Conservation (phyloP, 495 filamentous ascomycete genomes). For the Lichina pygmaea region DNA sequence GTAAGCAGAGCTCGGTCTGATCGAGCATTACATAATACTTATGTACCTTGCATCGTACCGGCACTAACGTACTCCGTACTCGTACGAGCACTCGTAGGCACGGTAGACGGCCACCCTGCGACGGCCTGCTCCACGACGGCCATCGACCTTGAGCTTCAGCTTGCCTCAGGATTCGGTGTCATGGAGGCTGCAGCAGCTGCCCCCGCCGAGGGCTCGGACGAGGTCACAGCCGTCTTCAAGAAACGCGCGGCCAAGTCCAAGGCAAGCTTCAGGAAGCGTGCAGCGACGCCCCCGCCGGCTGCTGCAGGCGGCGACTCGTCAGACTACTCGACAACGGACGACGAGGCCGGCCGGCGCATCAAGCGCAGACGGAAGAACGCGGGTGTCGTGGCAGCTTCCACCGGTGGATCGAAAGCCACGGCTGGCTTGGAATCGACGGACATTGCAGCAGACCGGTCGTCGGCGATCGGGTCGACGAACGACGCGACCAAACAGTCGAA, state of each 20-base stretch:
- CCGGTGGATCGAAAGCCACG: conserved; percentile 14
- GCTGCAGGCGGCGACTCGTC: conserved; percentile 20
- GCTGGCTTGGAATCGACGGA: conserved; percentile 22
- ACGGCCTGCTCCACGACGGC: too few relatives aligned
- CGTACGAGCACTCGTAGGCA: too few relatives aligned
- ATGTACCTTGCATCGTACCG: too few relatives aligned
- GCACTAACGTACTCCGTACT: too few relatives aligned
- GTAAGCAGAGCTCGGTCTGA: too few relatives aligned
- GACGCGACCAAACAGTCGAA: conserved; percentile 86
- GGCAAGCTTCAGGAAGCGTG: conserved; percentile 55
- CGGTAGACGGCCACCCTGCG: too few relatives aligned
- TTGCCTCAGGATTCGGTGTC: too few relatives aligned
- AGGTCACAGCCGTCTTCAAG: conserved; percentile 49
- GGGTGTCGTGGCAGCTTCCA: conserved; percentile 27
- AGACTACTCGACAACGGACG: conserved; percentile 44
- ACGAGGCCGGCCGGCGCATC: conserved; percentile 41
- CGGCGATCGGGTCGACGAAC: conserved; percentile 34
- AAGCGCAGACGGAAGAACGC: conserved; percentile 54
- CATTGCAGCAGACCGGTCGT: conserved; percentile 29
- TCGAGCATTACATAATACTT: too few relatives aligned
- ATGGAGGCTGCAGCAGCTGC: too few relatives aligned
- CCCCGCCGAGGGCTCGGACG: not conserved
- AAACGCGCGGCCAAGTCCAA: conserved; percentile 57
- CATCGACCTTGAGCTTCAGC: too few relatives aligned
- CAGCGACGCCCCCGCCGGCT: conserved; percentile 50